phyloP scores from a whole-genome alignment of 2,329 filamentous ascomycete genomes.

The Dactylellina leptospora region DNA sequence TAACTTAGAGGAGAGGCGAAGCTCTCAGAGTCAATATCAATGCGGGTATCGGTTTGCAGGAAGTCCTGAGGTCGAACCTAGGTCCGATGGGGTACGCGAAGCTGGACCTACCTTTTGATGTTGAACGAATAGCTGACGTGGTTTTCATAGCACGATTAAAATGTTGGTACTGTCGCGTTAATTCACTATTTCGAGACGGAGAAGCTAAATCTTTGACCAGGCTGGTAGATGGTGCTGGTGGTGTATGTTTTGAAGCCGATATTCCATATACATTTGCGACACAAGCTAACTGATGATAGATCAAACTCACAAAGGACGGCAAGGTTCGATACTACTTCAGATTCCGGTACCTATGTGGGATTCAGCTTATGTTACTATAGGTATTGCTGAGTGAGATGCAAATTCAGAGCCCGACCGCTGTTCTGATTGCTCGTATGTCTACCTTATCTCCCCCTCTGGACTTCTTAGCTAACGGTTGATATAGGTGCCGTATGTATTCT shows the following conservation, averaged over 20 bases:
- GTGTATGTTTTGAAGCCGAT: slow-evolving; percentile 63
- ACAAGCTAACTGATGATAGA: slow-evolving; percentile 66
- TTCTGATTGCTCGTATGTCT: slow-evolving; percentile 72
- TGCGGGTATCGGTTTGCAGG: slow-evolving; percentile 78
- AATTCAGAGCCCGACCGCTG: slow-evolving; percentile 98
- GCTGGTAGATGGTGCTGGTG: slow-evolving; percentile 75
- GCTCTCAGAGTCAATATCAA: slow-evolving; percentile 96
- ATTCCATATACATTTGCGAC: slow-evolving; percentile 36
- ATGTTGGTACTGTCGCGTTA: slow-evolving; percentile 54
- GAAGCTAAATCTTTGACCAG: slow-evolving; percentile 60
- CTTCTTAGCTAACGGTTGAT: slow-evolving; percentile 3
- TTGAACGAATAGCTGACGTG: slow-evolving; percentile 19
- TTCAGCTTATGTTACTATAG: slow-evolving; percentile 33
- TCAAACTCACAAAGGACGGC: slow-evolving; percentile 99
- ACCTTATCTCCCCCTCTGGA: background rate
- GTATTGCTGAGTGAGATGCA: slow-evolving; percentile 75
- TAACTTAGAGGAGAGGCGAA: slow-evolving; percentile 87
- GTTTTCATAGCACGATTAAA: slow-evolving; percentile 54
- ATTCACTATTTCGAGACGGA: background rate
- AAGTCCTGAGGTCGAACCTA: slow-evolving; percentile 96
- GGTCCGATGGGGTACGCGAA: slow-evolving; percentile 74
- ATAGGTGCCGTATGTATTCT: slow-evolving; percentile 53
- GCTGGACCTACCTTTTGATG: background rate
- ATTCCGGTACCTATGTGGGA: slow-evolving; percentile 68
- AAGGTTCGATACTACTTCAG: slow-evolving; percentile 72